A percentile compares a stretch with the other conserved stretches of the same genome.
phyloP scores from a whole-genome alignment of 176 grass and related monocot species.

The Raddia distichophylla region DNA sequence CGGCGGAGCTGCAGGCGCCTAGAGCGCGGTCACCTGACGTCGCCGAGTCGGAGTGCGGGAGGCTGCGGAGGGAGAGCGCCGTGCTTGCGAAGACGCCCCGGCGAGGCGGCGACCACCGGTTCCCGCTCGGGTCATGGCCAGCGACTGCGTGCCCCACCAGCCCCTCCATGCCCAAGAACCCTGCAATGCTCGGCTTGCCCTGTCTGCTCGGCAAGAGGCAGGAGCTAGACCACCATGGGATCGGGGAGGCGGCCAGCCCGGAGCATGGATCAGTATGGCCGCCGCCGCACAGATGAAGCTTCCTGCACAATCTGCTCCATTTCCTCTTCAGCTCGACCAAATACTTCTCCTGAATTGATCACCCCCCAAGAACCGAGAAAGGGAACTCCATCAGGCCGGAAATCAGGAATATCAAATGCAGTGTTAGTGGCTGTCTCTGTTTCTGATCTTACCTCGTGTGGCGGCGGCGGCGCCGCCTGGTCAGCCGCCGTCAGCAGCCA shows the following conservation, averaged over 20 bases:
- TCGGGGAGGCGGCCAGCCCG: slow-evolving; percentile 16
- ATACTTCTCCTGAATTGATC: slow-evolving; percentile 50
- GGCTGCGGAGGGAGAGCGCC: slow-evolving; percentile 47
- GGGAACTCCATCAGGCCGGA: not conserved
- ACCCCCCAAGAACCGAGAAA: slow-evolving; percentile 1
- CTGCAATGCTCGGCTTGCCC: slow-evolving; percentile 42
- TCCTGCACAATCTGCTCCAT: slow-evolving; percentile 83
- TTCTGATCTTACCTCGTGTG: slow-evolving; percentile 49
- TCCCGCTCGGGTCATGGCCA: slow-evolving; percentile 3
- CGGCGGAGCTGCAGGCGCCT: not conserved
- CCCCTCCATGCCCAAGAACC: slow-evolving; percentile 35
- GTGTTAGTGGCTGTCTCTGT: not conserved
- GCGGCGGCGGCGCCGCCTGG: slow-evolving; percentile 4
- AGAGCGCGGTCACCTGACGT: slow-evolving; percentile 46
- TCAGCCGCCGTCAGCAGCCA: slow-evolving; percentile 56
- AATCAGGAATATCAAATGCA: too few species aligned
- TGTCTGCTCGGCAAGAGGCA: slow-evolving; percentile 35
- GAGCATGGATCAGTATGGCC: slow-evolving; percentile 37
- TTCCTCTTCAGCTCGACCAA: slow-evolving; percentile 79
- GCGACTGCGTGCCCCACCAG: not conserved
- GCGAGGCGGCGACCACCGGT: slow-evolving; percentile 24
- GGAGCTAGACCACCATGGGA: slow-evolving; percentile 49
- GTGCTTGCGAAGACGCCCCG: slow-evolving; percentile 4
- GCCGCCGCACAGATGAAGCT: slow-evolving; percentile 57
- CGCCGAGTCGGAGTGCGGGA: slow-evolving; percentile 74